Base-by-base conservation (phyloP, 352 stramenopile genomes). In the Globisporangium sylvaticum region DNA sequence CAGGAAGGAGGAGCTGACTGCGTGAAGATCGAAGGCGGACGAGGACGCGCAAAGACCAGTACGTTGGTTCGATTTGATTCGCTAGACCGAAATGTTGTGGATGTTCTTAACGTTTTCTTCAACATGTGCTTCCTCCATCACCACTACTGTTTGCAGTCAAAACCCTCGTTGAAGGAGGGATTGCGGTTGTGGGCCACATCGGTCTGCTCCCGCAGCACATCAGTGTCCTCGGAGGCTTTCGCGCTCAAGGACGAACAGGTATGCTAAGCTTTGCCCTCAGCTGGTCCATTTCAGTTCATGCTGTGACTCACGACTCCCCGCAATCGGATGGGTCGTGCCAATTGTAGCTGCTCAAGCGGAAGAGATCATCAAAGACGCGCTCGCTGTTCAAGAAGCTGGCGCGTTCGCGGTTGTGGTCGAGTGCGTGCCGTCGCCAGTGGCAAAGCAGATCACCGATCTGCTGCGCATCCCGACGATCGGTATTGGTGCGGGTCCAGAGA, bases 141-240 rank as follows among this genome's bases (percentile, higher is more conserved):
- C 46, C 58, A 57, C 18, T n/a, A 50, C 10, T 68, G 52, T 67
- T 64, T 59, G 25, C 58, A 91, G 85, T 95, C 69, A 79, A 84
- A 54, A 89, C 75, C 42, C 76, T 94, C 32, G 76, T 95, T 22
- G 64, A 94, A 34, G 85, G 83, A 29, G 87, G 90, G 18, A 97
- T 99, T 58, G 97, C 98, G 25, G 97, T 99, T 14, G 97, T 99
- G 91, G 98, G 97, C 8, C 98, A 99, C 78, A 82, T 99, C 10
- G 97, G 98, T 15, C 83, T 99, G 15, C 98, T 94, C 58, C 98
- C 98, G 2, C 98, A 99, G 69, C 83, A 92, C 68, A 97, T 98
- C 57, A 96, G 86, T 67, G 95, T 99, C 20, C 81, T 99, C 39
- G 97, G 97, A 60, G 97, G 97, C 27, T 99, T 99, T 71, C 91